Evolutionary conservation across 2,329 filamentous ascomycete genomes (phyloP), one percentile per base, ranked within the genome.

Genomic region (Microdochium paspali): DNA sequence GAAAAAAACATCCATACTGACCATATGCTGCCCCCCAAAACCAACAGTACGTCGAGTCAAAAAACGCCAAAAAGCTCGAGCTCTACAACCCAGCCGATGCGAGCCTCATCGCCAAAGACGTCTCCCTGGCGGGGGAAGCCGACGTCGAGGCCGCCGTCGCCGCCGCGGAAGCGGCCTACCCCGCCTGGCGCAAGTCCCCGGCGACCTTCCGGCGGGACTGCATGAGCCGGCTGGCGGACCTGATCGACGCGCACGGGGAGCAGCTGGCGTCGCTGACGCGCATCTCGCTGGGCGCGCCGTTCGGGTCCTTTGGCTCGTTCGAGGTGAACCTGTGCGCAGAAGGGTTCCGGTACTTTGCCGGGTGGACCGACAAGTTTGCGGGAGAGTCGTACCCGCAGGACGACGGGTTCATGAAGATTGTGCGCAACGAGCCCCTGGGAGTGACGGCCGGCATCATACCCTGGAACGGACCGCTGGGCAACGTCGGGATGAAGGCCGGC

Each of bases 81-180:
- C 58, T 76, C 4, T 59, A 65, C 60, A 76, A 72, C 51, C 75
- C 76, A 10, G 70, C 66, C 45, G 68, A 77, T 54, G 69, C 68
- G 46, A 67, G 68, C 2, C 56, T 76, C 10, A 66, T 79, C 2
- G 66, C 71, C n/a, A 63, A 74, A 49, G 67, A 75, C 40, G 67
- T 78, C 13, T 59, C 62, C 9, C 53, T 72, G 4, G 69, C 69
- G n/a, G 68, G 66, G n/a, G 61, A 67, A 45, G 58, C 66, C 12
- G 71, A 74, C 55, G 70, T 73, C 25, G 67, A 77, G 46, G 57
- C 58, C 4, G 73, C 73, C 2, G 72, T 77, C 4, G 65, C 62
- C 10, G 69, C 71, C 4, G 74, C 73, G 1, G 66, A 73, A 44
- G 66, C 65, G 4, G 74, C 74, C 0, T 74, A 73, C 49, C 66